phyloP scores from a whole-genome alignment of 2,329 filamentous ascomycete species.

The Zymoseptoria crescenta region DNA sequence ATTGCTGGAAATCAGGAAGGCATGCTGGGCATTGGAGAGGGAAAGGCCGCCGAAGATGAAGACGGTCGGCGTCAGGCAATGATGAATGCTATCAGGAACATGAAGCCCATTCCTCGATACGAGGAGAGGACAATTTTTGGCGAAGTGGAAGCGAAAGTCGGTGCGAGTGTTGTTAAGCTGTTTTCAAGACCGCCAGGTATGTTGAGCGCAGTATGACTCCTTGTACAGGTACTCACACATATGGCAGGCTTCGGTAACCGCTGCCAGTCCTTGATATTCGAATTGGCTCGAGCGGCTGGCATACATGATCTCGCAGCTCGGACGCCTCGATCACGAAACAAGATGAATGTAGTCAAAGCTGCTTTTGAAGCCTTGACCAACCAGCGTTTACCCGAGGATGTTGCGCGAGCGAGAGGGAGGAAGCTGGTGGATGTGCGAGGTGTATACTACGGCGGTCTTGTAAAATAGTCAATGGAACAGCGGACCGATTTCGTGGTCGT shows the following conservation, averaged over 20 bases:
- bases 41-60: slow-evolving; percentile 68
- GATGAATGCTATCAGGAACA: slow-evolving; percentile 78
- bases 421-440: slow-evolving; percentile 94
- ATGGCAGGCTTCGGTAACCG: slow-evolving; percentile 80
- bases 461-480: slow-evolving; percentile 39
- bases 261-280: slow-evolving; percentile 84
- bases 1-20: slow-evolving; percentile 85
- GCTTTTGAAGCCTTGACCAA: slow-evolving; percentile 71
- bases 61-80: slow-evolving; percentile 65
- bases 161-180: slow-evolving; percentile 77
- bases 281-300: slow-evolving; percentile 81
- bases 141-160: slow-evolving; percentile 73
- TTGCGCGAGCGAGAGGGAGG: slow-evolving; percentile 81
- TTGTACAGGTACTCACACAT: slow-evolving; percentile 1
- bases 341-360: slow-evolving; percentile 97
- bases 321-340: slow-evolving; percentile 80
- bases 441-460: slow-evolving; percentile 86
- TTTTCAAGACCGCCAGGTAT: slow-evolving; percentile 79
- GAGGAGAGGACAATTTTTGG: slow-evolving; percentile 90
- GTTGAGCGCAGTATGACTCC: slow-evolving; percentile 25
- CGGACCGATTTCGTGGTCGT: not conserved
- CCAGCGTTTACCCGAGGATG: slow-evolving; percentile 81
- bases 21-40: slow-evolving; percentile 78
- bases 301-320: slow-evolving; percentile 79
- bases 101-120: slow-evolving; percentile 86